Percentiles rank a stretch among this genome's conserved stretches.
Conservation (phyloP, 768 basidiomycete genomes). For the Tulasnella sp. region DNA sequence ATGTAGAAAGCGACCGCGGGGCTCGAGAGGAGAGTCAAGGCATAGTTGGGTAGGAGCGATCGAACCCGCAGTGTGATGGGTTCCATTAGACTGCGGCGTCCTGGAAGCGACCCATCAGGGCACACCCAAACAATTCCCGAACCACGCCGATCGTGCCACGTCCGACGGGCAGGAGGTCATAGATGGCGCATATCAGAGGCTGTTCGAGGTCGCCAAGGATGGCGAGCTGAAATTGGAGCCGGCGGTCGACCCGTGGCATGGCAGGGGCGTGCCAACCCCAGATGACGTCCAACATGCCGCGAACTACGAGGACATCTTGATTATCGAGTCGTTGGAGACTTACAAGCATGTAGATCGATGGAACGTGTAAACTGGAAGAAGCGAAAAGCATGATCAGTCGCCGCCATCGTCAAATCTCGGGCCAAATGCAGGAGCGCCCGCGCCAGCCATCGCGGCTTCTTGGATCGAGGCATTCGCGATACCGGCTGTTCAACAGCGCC, state of each 20-base stretch:
- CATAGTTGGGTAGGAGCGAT: background rate
- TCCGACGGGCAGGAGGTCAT: background rate
- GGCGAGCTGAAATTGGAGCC: conserved; percentile 12
- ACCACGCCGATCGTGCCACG: background rate
- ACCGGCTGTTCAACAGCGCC: background rate
- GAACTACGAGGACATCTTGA: conserved; percentile 6
- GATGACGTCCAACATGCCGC: background rate
- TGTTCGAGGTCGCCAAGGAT: conserved; percentile 18
- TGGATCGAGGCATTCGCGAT: background rate
- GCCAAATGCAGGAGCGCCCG: background rate
- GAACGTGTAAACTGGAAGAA: conserved; percentile 61
- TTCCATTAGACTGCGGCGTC: background rate
- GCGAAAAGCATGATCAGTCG: background rate
- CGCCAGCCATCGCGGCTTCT: background rate
- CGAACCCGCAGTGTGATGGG: background rate
- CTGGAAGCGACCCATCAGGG: background rate
- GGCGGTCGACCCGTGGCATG: conserved; percentile 9
- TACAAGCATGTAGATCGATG: conserved; percentile 70
- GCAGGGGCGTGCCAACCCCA: background rate
- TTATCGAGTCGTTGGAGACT: conserved; percentile 34
- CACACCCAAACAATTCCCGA: background rate
- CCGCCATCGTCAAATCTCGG: conserved; percentile 28
- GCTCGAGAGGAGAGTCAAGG: background rate
- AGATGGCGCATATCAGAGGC: conserved; percentile 15
- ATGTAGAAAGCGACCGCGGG: background rate